These are phyloP conservation scores for Dactylellina cionopaga DNA, from an alignment of 2,329 filamentous ascomycete species.

Conservation along the genomic window DNA sequence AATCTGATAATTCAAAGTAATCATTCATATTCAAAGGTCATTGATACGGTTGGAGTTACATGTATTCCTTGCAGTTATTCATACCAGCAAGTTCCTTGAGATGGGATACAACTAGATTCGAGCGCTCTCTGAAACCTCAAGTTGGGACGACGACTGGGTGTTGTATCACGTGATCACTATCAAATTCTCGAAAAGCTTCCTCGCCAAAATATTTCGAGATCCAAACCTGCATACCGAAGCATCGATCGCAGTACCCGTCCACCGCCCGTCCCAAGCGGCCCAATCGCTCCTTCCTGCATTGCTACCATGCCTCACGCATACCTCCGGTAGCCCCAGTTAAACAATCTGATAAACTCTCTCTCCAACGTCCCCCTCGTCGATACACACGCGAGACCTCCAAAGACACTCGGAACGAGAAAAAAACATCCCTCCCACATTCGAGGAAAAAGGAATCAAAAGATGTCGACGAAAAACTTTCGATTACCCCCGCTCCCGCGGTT, in stretches of 20 bases:
- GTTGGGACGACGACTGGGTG: too few relatives aligned
- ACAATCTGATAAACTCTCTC: background rate
- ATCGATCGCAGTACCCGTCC: background rate
- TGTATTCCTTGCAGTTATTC: too few relatives aligned
- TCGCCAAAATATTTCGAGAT: conserved; percentile 1
- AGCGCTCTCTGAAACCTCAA: background rate
- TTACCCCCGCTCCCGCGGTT: conserved; percentile 72
- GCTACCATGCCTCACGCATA: conserved; percentile 33
- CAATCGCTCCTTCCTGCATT: background rate
- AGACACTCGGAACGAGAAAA: background rate
- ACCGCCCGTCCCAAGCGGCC: background rate
- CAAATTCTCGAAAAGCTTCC: conserved; percentile 21
- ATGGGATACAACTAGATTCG: background rate
- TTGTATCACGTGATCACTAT: conserved; percentile 33
- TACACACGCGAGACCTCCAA: background rate
- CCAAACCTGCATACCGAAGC: background rate
- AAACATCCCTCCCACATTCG: too few relatives aligned
- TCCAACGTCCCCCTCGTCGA: background rate
- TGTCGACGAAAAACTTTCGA: conserved; percentile 59
- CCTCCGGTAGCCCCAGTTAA: conserved; percentile 10
- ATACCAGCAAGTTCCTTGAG: too few relatives aligned
- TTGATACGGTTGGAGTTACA: too few relatives aligned
- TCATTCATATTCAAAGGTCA: too few relatives aligned
- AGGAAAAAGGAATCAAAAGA: conserved; percentile 9
- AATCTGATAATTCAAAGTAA: too few relatives aligned